Base-by-base conservation (phyloP, 2,329 filamentous ascomycete species). In the Aspergillus arachidicola region DNA sequence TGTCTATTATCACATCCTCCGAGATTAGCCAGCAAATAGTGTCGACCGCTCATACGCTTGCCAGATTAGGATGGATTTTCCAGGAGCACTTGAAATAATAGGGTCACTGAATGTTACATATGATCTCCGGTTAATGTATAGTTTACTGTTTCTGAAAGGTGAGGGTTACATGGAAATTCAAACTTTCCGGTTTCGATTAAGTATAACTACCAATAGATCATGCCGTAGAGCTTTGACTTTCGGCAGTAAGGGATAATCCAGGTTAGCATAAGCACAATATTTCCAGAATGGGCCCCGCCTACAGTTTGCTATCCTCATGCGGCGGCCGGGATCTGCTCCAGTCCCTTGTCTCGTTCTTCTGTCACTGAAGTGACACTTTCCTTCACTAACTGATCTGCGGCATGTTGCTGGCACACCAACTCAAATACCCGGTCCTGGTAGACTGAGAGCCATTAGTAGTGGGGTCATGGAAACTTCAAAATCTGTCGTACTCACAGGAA, bases 381-480 rank as follows among this genome's bases (percentile, higher is more conserved):
- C 4, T 67, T 58, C 9, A 48, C 55, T 26, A 56, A 46, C 36
- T 73, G 73, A 55, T 82, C 81, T 2, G 65, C 66, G 26, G 76
- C 73, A 59, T 82, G 79, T 66, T 82, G 81, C 46, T 78, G 73
- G 38, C 76, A 75, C 0, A 83, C 80, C 59, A 82, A 75, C 34
- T 82, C 76, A 46, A 82, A 78, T 1, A 83, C 80, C n/a, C 78
- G 75, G 63, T 77, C 74, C 68, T 83, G 81, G 59, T 83, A 83
- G 65, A 78, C 81, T 83, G 58, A 3, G 2, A 10, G 19, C 12
- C 10, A 30, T 68, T 48, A 68, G 59, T 21, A 5, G 19, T 30
- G 19, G 5, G 21, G 45, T 41, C 7, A 28, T 28, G 26, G 26
- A 16, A 43, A 19, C 38, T 12, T 9, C 7, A 23, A 26, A 28